Conservation (phyloP, 208 protist genomes). For the Acanthamoeba triangularis region DNA sequence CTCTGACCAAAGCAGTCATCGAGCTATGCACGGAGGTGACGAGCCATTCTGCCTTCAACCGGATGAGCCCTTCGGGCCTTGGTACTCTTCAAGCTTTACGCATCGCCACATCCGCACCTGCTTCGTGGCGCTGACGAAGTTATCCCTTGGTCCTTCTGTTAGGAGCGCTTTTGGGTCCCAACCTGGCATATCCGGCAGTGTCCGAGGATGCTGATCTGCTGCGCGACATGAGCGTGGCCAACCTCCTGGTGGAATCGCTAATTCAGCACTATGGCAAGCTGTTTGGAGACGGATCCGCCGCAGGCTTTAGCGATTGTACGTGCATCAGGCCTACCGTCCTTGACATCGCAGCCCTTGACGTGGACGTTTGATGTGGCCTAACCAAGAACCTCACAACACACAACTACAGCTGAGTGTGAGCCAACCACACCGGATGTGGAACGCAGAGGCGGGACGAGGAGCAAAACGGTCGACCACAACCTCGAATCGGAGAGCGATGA, state of each 20-base stretch:
- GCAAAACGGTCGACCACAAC: neutral
- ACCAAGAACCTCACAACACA: neutral
- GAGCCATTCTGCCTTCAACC: conserved; percentile 23
- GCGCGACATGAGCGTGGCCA: conserved; percentile 53
- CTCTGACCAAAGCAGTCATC: conserved; percentile 10
- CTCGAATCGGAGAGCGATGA: conserved; percentile 50
- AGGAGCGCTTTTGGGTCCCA: conserved; percentile 59
- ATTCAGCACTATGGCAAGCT: conserved; percentile 57
- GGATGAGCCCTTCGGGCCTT: conserved; percentile 41
- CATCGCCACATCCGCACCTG: neutral
- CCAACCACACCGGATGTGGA: neutral
- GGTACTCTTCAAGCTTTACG: neutral
- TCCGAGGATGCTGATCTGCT: conserved; percentile 63
- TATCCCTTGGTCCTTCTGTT: neutral
- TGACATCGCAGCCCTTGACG: neutral
- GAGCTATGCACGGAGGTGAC: conserved; percentile 48
- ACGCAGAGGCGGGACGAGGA: neutral
- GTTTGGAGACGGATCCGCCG: conserved; percentile 8
- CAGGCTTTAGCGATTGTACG: neutral
- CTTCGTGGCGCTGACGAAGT: neutral
- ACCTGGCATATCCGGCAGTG: conserved; percentile 45
- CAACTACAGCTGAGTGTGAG: neutral
- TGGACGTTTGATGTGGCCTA: neutral
- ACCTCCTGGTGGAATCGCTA: conserved; percentile 17
- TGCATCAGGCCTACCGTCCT: neutral